Conservation (phyloP, 2,329 filamentous ascomycete genomes). For the Dactylellina leptospora region DNA sequence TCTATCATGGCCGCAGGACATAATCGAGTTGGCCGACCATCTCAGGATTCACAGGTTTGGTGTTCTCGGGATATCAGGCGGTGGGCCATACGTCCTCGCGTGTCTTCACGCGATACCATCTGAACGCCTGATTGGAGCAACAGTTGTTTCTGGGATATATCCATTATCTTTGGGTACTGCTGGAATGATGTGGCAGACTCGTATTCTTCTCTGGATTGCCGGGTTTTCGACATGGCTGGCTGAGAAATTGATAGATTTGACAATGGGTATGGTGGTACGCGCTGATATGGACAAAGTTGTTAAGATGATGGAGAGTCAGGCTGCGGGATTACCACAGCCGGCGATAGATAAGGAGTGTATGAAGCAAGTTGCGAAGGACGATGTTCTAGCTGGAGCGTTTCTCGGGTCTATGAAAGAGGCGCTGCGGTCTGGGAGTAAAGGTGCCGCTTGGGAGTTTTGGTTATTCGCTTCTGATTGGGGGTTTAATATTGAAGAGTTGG, state of each 20-base stretch:
- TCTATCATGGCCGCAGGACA: constrained; percentile 40
- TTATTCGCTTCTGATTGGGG: constrained; percentile 58
- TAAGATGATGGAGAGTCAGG: constrained; percentile 55
- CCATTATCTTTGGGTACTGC: constrained; percentile 22
- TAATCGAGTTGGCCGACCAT: constrained; percentile 39
- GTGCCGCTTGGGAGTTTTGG: constrained; percentile 57
- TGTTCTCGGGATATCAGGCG: constrained; percentile 36
- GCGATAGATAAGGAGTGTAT: constrained; percentile 55
- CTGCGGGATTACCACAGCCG: constrained; percentile 53
- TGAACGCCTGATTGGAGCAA: constrained; percentile 60
- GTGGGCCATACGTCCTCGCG: constrained; percentile 39
- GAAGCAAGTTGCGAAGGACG: constrained; percentile 44
- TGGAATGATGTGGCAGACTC: constrained; percentile 39
- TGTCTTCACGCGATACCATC: constrained; percentile 55
- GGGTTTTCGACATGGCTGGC: constrained; percentile 27
- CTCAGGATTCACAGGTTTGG: constrained; percentile 29
- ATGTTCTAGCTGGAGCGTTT: constrained; percentile 55
- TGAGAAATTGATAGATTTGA: constrained; percentile 27
- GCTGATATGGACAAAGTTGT: constrained; percentile 54
- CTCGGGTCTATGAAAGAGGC: constrained; percentile 54
- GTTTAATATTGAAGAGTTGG: constrained; percentile 57
- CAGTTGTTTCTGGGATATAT: constrained; percentile 56
- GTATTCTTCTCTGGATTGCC: constrained; percentile 25
- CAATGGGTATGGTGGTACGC: constrained; percentile 58
- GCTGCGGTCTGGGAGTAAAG: constrained; percentile 57